A percentile compares a stretch with the other conserved stretches of the same genome.
Evolutionary conservation across 1,284 basidiomycete genomes (phyloP).

Genomic region (Mycena sp.): DNA sequence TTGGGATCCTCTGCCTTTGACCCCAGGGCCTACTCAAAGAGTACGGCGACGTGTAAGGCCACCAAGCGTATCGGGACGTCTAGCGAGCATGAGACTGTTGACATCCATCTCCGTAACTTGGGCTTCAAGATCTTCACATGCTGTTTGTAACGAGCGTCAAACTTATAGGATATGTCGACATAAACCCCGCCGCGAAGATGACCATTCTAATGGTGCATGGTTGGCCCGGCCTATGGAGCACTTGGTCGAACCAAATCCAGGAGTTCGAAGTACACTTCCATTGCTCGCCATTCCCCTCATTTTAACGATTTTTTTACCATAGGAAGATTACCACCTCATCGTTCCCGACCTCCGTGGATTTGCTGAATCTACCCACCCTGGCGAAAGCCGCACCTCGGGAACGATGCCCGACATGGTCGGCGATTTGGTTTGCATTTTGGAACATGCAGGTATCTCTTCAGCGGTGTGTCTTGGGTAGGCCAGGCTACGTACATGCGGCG

Average conservation of each 20-base stretch:
- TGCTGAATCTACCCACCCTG: slow-evolving; percentile 70
- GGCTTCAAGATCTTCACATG: not conserved
- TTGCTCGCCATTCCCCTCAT: not conserved
- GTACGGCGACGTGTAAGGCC: slow-evolving; percentile 48
- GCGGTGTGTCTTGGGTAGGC: slow-evolving; percentile 70
- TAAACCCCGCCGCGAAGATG: slow-evolving; percentile 60
- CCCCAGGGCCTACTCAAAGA: slow-evolving; percentile 48
- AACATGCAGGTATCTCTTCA: slow-evolving; percentile 55
- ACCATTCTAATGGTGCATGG: slow-evolving; percentile 76
- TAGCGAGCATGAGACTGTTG: slow-evolving; percentile 37
- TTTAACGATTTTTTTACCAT: not conserved
- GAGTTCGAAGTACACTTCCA: slow-evolving; percentile 59
- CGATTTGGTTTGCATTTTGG: slow-evolving; percentile 69
- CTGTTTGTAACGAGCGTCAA: not conserved
- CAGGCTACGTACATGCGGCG: not conserved
- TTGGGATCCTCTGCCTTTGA: slow-evolving; percentile 43
- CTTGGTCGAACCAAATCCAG: slow-evolving; percentile 74
- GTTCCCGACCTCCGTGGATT: slow-evolving; percentile 73
- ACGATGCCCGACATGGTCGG: slow-evolving; percentile 66
- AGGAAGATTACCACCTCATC: slow-evolving; percentile 68
- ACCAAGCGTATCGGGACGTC: slow-evolving; percentile 43
- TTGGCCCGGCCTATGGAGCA: slow-evolving; percentile 79
- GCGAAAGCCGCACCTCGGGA: slow-evolving; percentile 65
- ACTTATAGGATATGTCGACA: slow-evolving; percentile 67
- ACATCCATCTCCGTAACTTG: slow-evolving; percentile 49